A percentile compares a stretch with the other conserved stretches of the same genome.
These are phyloP conservation scores for Pichia sp. DNA, from an alignment of 1,139 yeast genomes.

Conservation along the genomic window DNA sequence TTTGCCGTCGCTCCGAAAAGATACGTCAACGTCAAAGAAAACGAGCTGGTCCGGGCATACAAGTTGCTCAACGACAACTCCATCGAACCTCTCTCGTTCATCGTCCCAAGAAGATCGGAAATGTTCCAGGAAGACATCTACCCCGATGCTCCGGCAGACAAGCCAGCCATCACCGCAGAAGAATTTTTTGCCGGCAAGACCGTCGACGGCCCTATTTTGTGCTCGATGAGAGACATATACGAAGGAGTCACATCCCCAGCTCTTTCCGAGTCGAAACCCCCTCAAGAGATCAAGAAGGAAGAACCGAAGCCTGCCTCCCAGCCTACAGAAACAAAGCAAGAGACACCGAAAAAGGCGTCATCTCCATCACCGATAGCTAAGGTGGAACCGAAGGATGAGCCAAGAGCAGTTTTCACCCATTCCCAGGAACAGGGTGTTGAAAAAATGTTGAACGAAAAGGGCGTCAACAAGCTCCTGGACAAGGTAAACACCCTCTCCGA, in stretches of 20 bases:
- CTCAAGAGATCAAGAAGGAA: slow-evolving; percentile 16
- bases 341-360: not conserved
- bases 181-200: slow-evolving; percentile 80
- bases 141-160: slow-evolving; percentile 81
- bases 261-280: slow-evolving; percentile 21
- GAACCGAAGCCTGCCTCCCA: slow-evolving; percentile 20
- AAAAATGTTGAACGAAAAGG: slow-evolving; percentile 43
- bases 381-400: slow-evolving; percentile 13
- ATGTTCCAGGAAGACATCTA: slow-evolving; percentile 88
- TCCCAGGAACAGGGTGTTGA: slow-evolving; percentile 39
- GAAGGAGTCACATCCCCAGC: slow-evolving; percentile 60
- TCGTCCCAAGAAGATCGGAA: slow-evolving; percentile 91
- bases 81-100: slow-evolving; percentile 86
- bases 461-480: slow-evolving; percentile 45
- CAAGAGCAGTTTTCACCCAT: slow-evolving; percentile 22
- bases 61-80: slow-evolving; percentile 79
- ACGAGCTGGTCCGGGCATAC: slow-evolving; percentile 75
- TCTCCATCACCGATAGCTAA: not conserved
- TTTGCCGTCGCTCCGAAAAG: slow-evolving; percentile 86
- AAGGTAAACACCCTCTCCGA: slow-evolving; percentile 37
- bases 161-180: slow-evolving; percentile 71
- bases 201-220: slow-evolving; percentile 75
- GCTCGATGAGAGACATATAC: slow-evolving; percentile 70
- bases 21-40: slow-evolving; percentile 70
- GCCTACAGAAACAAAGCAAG: slow-evolving; percentile 16